A percentile compares a stretch with the other conserved stretches of the same genome.
Conservation (phyloP, 768 basidiomycete genomes). For the Polyporus arcularius region DNA sequence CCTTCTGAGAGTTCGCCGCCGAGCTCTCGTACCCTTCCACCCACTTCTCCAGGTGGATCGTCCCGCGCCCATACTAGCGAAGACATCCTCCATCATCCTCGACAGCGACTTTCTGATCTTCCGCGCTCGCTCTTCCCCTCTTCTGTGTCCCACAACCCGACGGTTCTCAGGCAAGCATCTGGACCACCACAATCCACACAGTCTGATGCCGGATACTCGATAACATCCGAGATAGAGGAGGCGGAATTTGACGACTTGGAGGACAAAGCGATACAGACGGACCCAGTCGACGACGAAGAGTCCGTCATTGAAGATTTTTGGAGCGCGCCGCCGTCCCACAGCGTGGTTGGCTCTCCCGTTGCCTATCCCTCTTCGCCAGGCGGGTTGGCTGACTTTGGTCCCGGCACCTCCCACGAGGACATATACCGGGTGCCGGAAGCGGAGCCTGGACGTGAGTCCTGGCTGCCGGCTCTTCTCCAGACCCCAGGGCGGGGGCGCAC, state of each 20-base stretch:
- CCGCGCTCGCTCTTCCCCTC: slow-evolving; percentile 3
- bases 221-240: slow-evolving; percentile 8
- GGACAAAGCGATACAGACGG: slow-evolving; percentile 14
- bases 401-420: not conserved
- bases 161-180: not conserved
- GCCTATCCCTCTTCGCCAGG: not conserved
- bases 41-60: slow-evolving; percentile 3
- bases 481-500: slow-evolving; percentile 7
- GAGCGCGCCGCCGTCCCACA: not conserved
- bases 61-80: not conserved
- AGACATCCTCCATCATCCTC: not conserved
- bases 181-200: not conserved
- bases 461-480: slow-evolving; percentile 7
- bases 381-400: not conserved
- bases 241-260: slow-evolving; percentile 11
- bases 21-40: slow-evolving; percentile 1
- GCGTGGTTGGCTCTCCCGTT: slow-evolving; percentile 4
- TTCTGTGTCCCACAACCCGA: slow-evolving; percentile 12
- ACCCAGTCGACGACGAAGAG: slow-evolving; percentile 9
- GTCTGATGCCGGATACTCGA: slow-evolving; percentile 11
- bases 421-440: not conserved
- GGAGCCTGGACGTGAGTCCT: slow-evolving; percentile 2
- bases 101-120: slow-evolving; percentile 8
- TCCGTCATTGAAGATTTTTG: slow-evolving; percentile 11
- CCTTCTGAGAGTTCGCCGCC: not conserved